phyloP scores from a whole-genome alignment of 2,329 filamentous ascomycete species.

The Chaetothyriales sp. region DNA sequence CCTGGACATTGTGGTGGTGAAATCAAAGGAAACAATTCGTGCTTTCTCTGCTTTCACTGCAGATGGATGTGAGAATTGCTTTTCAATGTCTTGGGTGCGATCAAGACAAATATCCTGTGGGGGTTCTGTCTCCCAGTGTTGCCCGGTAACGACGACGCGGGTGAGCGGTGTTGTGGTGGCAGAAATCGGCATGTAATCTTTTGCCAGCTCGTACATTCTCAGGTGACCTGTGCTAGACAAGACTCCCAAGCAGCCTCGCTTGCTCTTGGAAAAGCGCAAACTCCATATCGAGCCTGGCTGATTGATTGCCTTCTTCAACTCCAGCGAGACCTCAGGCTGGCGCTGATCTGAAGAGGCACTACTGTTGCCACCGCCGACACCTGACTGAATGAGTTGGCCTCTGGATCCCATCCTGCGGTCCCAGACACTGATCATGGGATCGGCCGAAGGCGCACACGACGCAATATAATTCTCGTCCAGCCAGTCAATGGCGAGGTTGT shows the following conservation, averaged over 20 bases:
- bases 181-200: conserved; percentile 29
- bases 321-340: conserved; percentile 38
- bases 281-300: conserved; percentile 46
- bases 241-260: conserved; percentile 44
- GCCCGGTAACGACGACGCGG: conserved; percentile 1
- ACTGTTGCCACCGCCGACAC: conserved; percentile 21
- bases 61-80: conserved; percentile 33
- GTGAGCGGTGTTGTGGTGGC: neutral
- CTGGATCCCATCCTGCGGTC: conserved; percentile 40
- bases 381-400: conserved; percentile 22
- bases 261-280: conserved; percentile 46
- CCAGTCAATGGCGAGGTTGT: conserved; percentile 51
- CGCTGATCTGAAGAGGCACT: conserved; percentile 19
- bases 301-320: conserved; percentile 42
- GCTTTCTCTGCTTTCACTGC: conserved; percentile 33
- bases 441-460: conserved; percentile 38
- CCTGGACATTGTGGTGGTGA: conserved; percentile 33
- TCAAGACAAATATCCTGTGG: conserved; percentile 34
- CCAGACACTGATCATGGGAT: conserved; percentile 49
- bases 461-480: conserved; percentile 53
- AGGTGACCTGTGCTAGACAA: conserved; percentile 47
- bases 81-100: conserved; percentile 30
- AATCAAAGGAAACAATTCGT: conserved; percentile 48
- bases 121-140: conserved; percentile 26
- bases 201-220: conserved; percentile 42